Conservation (phyloP, 192 early-diverging fungal species). For the Podila minutissima region DNA sequence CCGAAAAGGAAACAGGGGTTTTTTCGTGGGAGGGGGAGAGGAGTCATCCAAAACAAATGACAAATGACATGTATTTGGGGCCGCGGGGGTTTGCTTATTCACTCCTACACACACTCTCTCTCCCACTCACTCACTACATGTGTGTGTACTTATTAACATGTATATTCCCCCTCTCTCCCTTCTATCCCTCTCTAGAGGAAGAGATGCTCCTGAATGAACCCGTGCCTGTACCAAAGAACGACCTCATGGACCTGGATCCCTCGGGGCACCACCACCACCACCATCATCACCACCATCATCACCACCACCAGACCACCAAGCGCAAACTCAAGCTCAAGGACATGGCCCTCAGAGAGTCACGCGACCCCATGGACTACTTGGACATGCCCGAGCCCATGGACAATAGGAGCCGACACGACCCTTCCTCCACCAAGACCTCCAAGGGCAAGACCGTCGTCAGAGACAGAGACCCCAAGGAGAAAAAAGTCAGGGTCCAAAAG, state of each 20-base stretch:
- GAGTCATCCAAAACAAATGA: too few species aligned
- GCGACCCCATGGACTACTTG: slow-evolving; percentile 30
- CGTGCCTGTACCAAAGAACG: slow-evolving; percentile 13
- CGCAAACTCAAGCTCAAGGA: slow-evolving; percentile 48
- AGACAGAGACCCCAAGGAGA: slow-evolving; percentile 5
- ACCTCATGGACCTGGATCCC: slow-evolving; percentile 23
- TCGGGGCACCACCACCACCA: slow-evolving; percentile 29
- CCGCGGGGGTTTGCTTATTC: too few species aligned
- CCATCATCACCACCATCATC: slow-evolving; percentile 43
- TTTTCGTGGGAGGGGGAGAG: too few species aligned
- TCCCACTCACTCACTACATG: background rate
- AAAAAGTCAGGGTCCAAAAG: slow-evolving; percentile 12
- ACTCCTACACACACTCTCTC: background rate
- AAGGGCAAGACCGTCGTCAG: slow-evolving; percentile 13
- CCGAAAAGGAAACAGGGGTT: too few species aligned
- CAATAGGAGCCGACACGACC: slow-evolving; percentile 20
- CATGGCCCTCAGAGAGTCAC: slow-evolving; percentile 41
- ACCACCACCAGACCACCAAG: slow-evolving; percentile 40
- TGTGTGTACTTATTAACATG: background rate
- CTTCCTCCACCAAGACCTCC: slow-evolving; percentile 1
- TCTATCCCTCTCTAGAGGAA: slow-evolving; percentile 17
- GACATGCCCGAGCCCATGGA: slow-evolving; percentile 19
- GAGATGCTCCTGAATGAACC: slow-evolving; percentile 46
- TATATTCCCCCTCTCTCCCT: too few species aligned
- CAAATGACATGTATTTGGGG: too few species aligned